Base-by-base conservation (phyloP, 2,329 filamentous ascomycete species). In the Claviceps pazoutovae region DNA sequence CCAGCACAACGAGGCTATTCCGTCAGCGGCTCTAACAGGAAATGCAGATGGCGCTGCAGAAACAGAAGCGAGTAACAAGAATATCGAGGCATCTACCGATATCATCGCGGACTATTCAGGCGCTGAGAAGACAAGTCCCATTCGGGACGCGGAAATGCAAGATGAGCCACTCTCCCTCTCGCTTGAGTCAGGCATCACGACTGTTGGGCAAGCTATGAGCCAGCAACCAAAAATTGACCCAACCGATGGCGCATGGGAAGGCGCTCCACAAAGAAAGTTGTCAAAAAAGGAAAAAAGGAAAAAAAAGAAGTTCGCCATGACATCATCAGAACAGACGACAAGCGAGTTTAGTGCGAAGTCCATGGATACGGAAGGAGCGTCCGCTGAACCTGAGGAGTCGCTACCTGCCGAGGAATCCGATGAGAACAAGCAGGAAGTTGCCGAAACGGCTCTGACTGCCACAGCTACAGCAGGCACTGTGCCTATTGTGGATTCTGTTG, bases 361-460 rank as follows among this genome's bases (percentile, higher is more conserved):
- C 45, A 23, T n/a, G n/a, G 39, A 26, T 30, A 30, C 46, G 9
- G 51, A 53, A 36, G 55, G 54, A 19, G 23, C 41, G 3, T 36
- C 47, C 9, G 49, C 51, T 34, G 51, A 57, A 19, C 26, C 39
- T 21, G 55, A 58, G 4, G 51, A 54, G 17, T 54, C 50, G 48
- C 34, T 21, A 17, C 26, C 55, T 16, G 44, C 55, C 4, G 62
- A 64, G 53, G 61, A 60, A 53, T 58, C 58, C 17, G 66, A 63
- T 53, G 65, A 68, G 51, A 61, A 69, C 44, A 68, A 65, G 56
- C 68, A 66, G 51, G 66, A 66, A 55, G 61, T 61, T 9, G 64
- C 66, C 56, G 67, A 65, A 46, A 56, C 63, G 41, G 62, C 60
- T 19, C 54, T 54, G 11, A 51, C 56, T 51, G 48, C 51, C 11